These are phyloP conservation scores for Ambrosia trifida DNA, from an alignment of 129 eudicot genomes.

Conservation along the genomic window DNA sequence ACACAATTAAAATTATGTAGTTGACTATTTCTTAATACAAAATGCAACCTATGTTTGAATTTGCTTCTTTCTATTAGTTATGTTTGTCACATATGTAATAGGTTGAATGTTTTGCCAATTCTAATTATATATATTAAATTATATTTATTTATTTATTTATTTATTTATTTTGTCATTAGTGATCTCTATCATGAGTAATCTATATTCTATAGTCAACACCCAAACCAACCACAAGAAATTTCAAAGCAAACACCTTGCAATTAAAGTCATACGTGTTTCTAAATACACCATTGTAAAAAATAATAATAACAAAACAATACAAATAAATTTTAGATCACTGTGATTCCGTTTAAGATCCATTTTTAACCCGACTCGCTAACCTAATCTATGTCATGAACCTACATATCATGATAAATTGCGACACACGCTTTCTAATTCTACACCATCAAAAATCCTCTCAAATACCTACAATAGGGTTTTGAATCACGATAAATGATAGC, in stretches of 20 bases:
- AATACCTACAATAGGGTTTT: too few species aligned
- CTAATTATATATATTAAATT: background rate
- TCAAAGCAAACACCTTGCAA: background rate
- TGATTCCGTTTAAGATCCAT: too few species aligned
- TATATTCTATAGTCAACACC: background rate
- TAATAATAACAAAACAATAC: background rate
- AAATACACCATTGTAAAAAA: background rate
- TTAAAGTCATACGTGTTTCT: background rate
- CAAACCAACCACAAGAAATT: constrained; percentile 7
- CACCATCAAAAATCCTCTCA: too few species aligned
- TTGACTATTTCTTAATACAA: too few species aligned
- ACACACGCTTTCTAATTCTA: too few species aligned
- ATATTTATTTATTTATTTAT: background rate
- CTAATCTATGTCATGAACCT: background rate
- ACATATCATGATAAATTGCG: too few species aligned
- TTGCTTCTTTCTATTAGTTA: too few species aligned
- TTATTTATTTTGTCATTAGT: background rate
- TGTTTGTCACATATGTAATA: too few species aligned
- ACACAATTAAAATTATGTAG: too few species aligned
- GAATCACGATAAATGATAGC: background rate
- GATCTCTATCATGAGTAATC: constrained; percentile 3
- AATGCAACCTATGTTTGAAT: too few species aligned
- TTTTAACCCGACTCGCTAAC: background rate
- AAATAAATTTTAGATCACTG: background rate
- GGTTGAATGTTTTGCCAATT: too few species aligned